Evolutionary conservation across 306 rosid genomes (phyloP).

Genomic region (Inga leiocalycina): DNA sequence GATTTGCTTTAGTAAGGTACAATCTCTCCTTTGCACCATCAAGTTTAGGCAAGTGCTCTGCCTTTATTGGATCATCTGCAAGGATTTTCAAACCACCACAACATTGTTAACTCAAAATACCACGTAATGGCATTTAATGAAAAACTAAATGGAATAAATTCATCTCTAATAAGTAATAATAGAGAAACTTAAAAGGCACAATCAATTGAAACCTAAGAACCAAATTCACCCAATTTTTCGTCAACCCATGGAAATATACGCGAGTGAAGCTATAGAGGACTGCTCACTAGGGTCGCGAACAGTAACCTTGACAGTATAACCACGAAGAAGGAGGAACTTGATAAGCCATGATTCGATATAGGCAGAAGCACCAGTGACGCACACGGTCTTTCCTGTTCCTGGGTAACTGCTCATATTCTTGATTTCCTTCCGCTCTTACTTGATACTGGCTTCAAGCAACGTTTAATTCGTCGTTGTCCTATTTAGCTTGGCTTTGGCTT

Average conservation of each 20-base stretch:
- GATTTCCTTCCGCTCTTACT: neutral
- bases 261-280: neutral
- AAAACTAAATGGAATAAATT: neutral
- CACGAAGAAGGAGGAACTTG: conserved; percentile 47
- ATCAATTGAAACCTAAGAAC: neutral
- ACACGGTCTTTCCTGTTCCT: neutral
- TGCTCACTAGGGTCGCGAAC: conserved; percentile 19
- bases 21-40: conserved; percentile 21
- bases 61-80: conserved; percentile 16
- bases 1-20: neutral
- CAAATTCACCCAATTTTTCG: too few species aligned
- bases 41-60: conserved; percentile 10
- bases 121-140: neutral
- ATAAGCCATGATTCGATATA: conserved; percentile 55
- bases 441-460: too few species aligned
- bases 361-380: neutral
- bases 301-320: neutral
- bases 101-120: neutral
- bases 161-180: too few species aligned
- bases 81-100: neutral
- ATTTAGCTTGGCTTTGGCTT: neutral
- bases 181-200: too few species aligned
- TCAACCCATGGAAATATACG: neutral
- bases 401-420: neutral
- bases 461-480: neutral